phyloP scores from a whole-genome alignment of 202 grass and related monocot species.

The Panicum hallii region DNA sequence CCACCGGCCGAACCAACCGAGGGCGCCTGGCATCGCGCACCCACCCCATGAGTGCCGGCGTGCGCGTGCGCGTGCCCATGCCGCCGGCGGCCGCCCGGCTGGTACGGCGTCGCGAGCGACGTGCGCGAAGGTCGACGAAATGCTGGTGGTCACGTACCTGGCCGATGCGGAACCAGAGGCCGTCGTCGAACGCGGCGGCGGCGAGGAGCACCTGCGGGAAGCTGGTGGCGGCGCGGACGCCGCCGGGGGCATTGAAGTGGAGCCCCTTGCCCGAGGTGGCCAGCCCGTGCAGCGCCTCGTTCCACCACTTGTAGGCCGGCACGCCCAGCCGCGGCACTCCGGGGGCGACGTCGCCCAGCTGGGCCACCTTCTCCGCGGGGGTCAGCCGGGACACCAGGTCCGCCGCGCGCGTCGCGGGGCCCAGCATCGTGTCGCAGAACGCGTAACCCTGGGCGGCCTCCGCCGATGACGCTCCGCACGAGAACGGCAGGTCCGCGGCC shows the following conservation, averaged over 20 bases:
- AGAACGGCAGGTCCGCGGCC: constrained; percentile 46
- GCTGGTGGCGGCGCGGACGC: constrained; percentile 61
- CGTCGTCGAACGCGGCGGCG: constrained; percentile 70
- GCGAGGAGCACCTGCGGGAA: constrained; percentile 84
- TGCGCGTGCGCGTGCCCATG: neutral
- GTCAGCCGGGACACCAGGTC: constrained; percentile 64
- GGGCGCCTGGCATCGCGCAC: too few species aligned
- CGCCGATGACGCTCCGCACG: constrained; percentile 40
- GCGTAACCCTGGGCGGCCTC: constrained; percentile 9
- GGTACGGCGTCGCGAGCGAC: neutral
- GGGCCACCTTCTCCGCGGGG: constrained; percentile 56
- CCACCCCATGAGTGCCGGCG: neutral
- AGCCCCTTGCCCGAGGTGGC: constrained; percentile 61
- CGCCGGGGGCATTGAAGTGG: constrained; percentile 44
- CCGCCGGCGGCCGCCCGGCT: neutral
- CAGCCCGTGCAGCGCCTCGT: constrained; percentile 73
- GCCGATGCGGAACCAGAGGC: constrained; percentile 73
- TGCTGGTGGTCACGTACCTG: constrained; percentile 42
- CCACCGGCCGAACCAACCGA: neutral
- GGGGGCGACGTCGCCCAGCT: constrained; percentile 59
- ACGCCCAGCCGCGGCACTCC: constrained; percentile 60
- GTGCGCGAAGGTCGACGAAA: neutral
- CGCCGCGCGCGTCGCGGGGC: constrained; percentile 35
- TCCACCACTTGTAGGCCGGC: constrained; percentile 79
- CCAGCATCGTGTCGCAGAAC: constrained; percentile 52